Percentiles rank a stretch among this genome's conserved stretches.
Evolutionary conservation across 306 rosid species (phyloP).

Genomic region (Phaseolus lunatus): DNA sequence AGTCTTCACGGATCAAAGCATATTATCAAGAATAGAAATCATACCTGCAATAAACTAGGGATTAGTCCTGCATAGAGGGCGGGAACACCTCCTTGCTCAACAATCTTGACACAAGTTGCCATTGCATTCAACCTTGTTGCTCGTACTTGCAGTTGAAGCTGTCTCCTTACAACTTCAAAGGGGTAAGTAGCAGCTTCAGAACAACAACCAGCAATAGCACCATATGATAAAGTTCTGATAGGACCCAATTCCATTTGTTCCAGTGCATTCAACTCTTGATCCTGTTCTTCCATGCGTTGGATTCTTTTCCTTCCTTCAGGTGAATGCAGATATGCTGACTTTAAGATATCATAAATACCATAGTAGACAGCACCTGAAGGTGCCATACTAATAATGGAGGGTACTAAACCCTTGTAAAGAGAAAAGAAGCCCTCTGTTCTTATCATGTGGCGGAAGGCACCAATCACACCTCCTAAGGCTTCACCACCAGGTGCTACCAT

Average conservation of each 20-base stretch:
- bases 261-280: conserved; percentile 69
- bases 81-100: conserved; percentile 88
- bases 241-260: conserved; percentile 96
- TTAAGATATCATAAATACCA: conserved; percentile 87
- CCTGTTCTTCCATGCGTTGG: conserved; percentile 65
- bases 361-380: conserved; percentile 98
- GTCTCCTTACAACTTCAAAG: conserved; percentile 92
- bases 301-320: conserved; percentile 90
- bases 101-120: conserved; percentile 78
- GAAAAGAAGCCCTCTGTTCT: conserved; percentile 93
- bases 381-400: conserved; percentile 95
- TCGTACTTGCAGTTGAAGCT: conserved; percentile 87
- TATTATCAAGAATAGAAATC: conserved; percentile 26
- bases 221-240: conserved; percentile 77
- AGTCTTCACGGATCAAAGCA: conserved; percentile 12
- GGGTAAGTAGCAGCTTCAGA: conserved; percentile 97
- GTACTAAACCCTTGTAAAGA: conserved; percentile 91
- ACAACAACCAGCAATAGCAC: conserved; percentile 96
- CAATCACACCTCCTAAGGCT: conserved; percentile 90
- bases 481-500: conserved; percentile 98
- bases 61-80: conserved; percentile 86
- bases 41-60: conserved; percentile 96
- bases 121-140: conserved; percentile 77
- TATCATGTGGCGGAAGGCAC: conserved; percentile 83
- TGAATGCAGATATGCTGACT: conserved; percentile 83